Evolutionary conservation across 257 asterid species (phyloP).

Genomic region (Solanum clarkiae): DNA sequence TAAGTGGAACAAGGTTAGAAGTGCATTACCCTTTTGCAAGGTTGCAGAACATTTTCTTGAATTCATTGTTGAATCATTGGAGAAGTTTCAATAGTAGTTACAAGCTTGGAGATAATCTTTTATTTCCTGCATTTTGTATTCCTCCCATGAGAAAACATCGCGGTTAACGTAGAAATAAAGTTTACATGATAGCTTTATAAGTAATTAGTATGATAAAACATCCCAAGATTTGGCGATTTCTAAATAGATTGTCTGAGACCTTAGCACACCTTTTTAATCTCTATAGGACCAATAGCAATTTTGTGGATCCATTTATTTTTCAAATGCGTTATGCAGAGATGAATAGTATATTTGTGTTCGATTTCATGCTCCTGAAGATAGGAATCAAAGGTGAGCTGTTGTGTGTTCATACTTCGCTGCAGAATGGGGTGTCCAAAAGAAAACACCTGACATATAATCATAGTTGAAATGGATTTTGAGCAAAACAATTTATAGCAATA

Average conservation of each 20-base stretch:
- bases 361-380: not conserved
- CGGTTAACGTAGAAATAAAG: not conserved
- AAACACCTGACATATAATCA: not conserved
- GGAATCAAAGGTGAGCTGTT: not conserved
- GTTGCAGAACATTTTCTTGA: not conserved
- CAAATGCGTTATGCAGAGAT: not conserved
- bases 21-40: not conserved
- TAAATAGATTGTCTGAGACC: not conserved
- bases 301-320: not conserved
- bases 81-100: not conserved
- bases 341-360: not conserved
- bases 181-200: not conserved
- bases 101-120: not conserved
- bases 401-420: not conserved
- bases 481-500: not conserved
- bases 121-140: not conserved
- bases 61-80: not conserved
- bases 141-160: not conserved
- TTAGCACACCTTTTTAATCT: not conserved
- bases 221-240: not conserved
- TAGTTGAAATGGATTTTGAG: not conserved
- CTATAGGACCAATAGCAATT: not conserved
- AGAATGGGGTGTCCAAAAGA: not conserved
- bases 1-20: not conserved
- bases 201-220: not conserved